These are phyloP conservation scores for Tylopilus sp. DNA, from an alignment of 1,284 basidiomycete genomes.

Conservation along the genomic window DNA sequence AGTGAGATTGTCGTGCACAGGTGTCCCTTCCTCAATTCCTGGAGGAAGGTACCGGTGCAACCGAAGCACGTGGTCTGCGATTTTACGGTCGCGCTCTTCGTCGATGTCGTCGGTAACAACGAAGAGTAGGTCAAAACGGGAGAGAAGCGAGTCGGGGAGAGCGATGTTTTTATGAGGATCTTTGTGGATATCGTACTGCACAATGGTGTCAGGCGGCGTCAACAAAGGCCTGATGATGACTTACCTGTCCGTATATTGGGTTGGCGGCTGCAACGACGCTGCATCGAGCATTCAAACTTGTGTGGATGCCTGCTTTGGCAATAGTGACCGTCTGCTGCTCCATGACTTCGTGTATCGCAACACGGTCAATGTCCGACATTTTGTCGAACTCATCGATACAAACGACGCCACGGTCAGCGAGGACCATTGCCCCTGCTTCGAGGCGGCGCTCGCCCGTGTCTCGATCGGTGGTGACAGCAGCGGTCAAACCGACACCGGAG, in stretches of 20 bases:
- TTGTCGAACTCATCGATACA: constrained; percentile 99
- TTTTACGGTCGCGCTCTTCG: constrained; percentile 88
- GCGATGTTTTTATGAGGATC: constrained; percentile 99
- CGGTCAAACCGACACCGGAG: constrained; percentile 97
- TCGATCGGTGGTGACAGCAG: constrained; percentile 98
- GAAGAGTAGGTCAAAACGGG: constrained; percentile 98
- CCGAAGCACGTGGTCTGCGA: constrained; percentile 96
- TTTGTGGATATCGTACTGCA: constrained; percentile 98
- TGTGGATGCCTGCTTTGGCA: constrained; percentile 98
- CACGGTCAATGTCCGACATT: constrained; percentile 98
- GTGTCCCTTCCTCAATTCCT: constrained; percentile 93
- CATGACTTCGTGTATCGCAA: constrained; percentile 99
- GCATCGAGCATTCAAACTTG: constrained; percentile 95
- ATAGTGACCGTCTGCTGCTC: constrained; percentile 99
- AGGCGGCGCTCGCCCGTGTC: constrained; percentile 95
- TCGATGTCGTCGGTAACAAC: constrained; percentile 98
- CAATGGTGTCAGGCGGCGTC: constrained; percentile 1
- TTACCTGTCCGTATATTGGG: constrained; percentile 95
- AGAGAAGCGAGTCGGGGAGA: constrained; percentile 94
- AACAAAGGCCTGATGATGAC: constrained; percentile 21
- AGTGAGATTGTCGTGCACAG: constrained; percentile 82
- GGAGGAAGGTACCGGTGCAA: constrained; percentile 98
- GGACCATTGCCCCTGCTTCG: constrained; percentile 99
- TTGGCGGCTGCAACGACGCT: constrained; percentile 98
- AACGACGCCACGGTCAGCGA: constrained; percentile 98